Evolutionary conservation across 1,284 basidiomycete species (phyloP), one percentile per base, ranked within the genome.

Genomic region (Porogramme epimiltina): DNA sequence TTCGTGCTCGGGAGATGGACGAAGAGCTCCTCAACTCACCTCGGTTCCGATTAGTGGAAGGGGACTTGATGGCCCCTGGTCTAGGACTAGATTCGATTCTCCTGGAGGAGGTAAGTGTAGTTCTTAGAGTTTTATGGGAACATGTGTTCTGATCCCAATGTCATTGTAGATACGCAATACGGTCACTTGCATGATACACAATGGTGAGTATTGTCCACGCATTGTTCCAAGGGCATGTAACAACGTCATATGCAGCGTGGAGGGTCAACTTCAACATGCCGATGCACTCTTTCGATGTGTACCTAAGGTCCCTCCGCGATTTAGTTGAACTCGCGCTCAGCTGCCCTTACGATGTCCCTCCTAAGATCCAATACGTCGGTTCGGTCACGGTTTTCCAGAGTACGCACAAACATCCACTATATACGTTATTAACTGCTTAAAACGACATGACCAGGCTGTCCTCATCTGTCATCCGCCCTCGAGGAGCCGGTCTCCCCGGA

Each of bases 41-140:
- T 0, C 72, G 70, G 43, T 58, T 77, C 13, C 54, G 57, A 1
- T 58, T 72, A 23, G 28, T 76, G 25, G 69, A 72, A 40, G 69
- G 66, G 4, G 70, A 74, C 46, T 39, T 66, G 3, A 42, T 55
- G 9, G 54, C 59, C 20, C 54, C 58, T 15, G 51, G 56, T 16
- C 58, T 75, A 3, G 72, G 73, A 2, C 41, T 75, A 2, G 36
- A 49, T 18, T n/a, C 48, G 3, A 47, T 41, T 0, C 45, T 68
- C 1, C 69, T 68, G 37, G 60, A 66, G 4, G 65, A 73, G 60
- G 65, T 45, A 18, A 18, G 44, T 42, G 33, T n/a, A n/a, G n/a
- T n/a, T n/a, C n/a, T n/a, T n/a, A n/a, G n/a, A n/a, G n/a, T n/a
- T n/a, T n/a, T n/a, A n/a, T n/a, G n/a, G 20, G 39, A 28, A 19